Evolutionary conservation across 202 grass and related monocot species (phyloP).

Genomic region (Musa balbisiana): DNA sequence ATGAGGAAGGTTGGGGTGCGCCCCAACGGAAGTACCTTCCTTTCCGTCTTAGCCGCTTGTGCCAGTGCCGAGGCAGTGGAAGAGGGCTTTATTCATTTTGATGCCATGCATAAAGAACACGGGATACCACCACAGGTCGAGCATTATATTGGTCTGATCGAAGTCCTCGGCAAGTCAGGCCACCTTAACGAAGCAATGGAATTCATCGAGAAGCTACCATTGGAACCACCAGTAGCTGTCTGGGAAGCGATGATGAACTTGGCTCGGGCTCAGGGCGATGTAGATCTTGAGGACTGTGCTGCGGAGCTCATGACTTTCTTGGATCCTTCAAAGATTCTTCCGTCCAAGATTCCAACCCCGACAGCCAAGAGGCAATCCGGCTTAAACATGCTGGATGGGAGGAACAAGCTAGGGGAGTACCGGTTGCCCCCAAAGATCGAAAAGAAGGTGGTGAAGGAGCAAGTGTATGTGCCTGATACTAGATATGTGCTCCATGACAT

Average conservation of each 20-base stretch:
- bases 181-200: conserved; percentile 81
- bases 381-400: conserved; percentile 89
- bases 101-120: conserved; percentile 66
- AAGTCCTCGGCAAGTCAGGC: conserved; percentile 81
- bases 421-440: conserved; percentile 77
- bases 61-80: conserved; percentile 82
- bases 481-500: conserved; percentile 8
- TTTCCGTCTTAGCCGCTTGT: conserved; percentile 62
- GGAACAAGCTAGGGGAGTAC: conserved; percentile 85
- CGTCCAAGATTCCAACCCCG: conserved; percentile 51
- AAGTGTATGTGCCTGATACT: not conserved
- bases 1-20: conserved; percentile 47
- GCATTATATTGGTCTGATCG: conserved; percentile 70
- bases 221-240: conserved; percentile 46
- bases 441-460: conserved; percentile 51
- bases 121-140: conserved; percentile 56
- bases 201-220: conserved; percentile 82
- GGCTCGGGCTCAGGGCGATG: conserved; percentile 68
- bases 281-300: conserved; percentile 81
- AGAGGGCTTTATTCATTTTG: conserved; percentile 80
- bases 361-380: conserved; percentile 68
- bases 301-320: conserved; percentile 59
- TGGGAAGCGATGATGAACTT: conserved; percentile 77
- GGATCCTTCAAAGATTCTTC: conserved; percentile 46
- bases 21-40: conserved; percentile 46